These are phyloP conservation scores for Monilinia vaccinii-corymbosi DNA, from an alignment of 2,329 filamentous ascomycete species.

Conservation along the genomic window DNA sequence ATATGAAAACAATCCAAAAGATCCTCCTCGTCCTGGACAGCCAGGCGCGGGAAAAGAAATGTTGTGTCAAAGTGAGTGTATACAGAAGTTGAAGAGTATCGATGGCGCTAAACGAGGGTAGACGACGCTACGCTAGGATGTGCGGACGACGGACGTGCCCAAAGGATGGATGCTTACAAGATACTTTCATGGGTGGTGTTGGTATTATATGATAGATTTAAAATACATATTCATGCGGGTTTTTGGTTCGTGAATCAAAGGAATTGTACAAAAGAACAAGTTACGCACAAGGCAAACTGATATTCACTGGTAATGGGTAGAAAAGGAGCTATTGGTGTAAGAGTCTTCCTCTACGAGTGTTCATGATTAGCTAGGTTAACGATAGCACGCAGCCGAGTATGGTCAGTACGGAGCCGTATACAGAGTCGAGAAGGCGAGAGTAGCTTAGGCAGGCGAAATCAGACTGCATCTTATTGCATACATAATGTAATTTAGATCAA, in stretches of 20 bases:
- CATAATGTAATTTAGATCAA: neutral
- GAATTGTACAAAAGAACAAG: neutral
- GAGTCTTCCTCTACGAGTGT: neutral
- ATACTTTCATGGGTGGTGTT: conserved; percentile 1
- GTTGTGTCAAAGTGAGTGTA: conserved; percentile 10
- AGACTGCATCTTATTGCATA: neutral
- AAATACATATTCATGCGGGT: neutral
- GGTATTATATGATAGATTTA: conserved; percentile 3
- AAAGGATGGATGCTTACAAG: conserved; percentile 8
- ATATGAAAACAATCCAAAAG: conserved; percentile 11
- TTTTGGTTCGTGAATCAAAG: neutral
- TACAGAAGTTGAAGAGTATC: conserved; percentile 5
- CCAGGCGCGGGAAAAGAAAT: conserved; percentile 11
- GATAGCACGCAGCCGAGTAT: neutral
- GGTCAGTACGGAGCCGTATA: neutral
- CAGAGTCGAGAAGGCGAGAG: neutral
- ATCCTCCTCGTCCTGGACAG: conserved; percentile 11
- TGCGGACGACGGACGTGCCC: conserved; percentile 7
- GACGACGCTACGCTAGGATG: conserved; percentile 4
- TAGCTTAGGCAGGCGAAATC: neutral
- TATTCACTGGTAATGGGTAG: neutral
- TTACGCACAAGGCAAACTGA: neutral
- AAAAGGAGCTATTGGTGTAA: neutral
- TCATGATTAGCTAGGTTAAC: neutral
- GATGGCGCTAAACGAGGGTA: conserved; percentile 11